Percentiles rank a stretch among this genome's conserved stretches.
Conservation (phyloP, 225 moss, liverwort and hornwort species). For the Rhytidiadelphus loreus region DNA sequence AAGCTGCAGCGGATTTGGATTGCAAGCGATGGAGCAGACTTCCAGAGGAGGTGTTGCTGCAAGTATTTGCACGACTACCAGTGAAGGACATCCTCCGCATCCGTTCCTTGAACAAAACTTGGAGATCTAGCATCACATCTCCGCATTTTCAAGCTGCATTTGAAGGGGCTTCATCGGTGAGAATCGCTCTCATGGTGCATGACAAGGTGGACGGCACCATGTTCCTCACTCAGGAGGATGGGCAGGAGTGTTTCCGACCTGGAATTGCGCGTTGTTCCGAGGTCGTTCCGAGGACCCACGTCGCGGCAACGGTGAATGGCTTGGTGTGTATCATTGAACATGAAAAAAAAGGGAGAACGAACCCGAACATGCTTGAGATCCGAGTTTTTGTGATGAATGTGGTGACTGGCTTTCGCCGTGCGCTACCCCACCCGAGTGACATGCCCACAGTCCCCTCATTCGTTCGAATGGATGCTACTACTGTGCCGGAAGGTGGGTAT, state of each 20-base stretch:
- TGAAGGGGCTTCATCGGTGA: no score
- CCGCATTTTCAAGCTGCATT: no score
- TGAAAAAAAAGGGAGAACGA: accelerated
- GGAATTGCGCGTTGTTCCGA: no score
- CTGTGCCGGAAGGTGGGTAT: not conserved
- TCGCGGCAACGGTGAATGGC: no score
- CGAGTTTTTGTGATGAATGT: not conserved
- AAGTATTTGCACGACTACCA: not conserved
- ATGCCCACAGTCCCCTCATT: not conserved
- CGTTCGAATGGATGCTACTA: not conserved
- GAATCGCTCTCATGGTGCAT: no score
- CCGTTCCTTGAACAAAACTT: not conserved
- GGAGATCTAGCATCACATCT: not conserved
- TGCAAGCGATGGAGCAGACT: not conserved
- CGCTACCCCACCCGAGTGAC: no score
- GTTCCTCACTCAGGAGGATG: no score
- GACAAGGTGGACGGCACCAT: no score
- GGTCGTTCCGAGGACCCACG: no score
- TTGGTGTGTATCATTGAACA: no score
- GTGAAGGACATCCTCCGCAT: not conserved
- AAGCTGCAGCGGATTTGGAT: not conserved
- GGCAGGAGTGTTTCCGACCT: no score
- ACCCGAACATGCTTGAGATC: not conserved
- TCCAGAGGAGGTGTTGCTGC: not conserved
- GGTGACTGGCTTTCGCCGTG: not conserved